Base-by-base conservation (phyloP, 257 asterid genomes). In the Scutellaria minor region DNA sequence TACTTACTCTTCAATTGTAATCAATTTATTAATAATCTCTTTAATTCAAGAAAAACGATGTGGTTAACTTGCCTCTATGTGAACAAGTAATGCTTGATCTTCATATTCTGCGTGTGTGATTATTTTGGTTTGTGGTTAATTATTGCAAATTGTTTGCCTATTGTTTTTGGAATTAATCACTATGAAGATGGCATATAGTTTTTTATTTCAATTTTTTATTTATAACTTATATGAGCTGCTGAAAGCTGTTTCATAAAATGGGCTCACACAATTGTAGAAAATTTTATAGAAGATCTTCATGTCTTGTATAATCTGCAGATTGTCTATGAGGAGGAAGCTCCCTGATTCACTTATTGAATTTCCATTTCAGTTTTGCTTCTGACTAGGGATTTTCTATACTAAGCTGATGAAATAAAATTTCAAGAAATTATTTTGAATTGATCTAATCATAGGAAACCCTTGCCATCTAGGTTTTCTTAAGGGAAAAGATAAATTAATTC, bases 21-120 rank as follows among this genome's bases (percentile, higher is more conserved):
- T 73, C 48, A 50, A 48, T 55, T 56, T 14, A 10, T 15, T 14
- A 12, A 56, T 11, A 57, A 40, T 41, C 15, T 45, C 15, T 50
- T 61, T 13, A 11, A 35, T 27, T 66, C 60, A 51, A 27, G 66
- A 72, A 60, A 20, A 7, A 61, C 39, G n/a, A 46, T 59, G 20
- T 60, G 31, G 31, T 59, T 31, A 35, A 58, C 40, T 22, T 13
- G 69, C 53, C 52, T 44, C 53, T 45, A 1, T 24, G 0, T 61
- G 53, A 35, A 20, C 52, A 53, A 56, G 44, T 15, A 63, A 58
- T 41, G 5, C 54, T 51, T 4, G 47, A 9, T 35, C 2, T 37
- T 37, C 62, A 45, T 39, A 18, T 59, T 10, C 11, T 6, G 20
- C 27, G 13, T 48, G 56, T 54, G 52, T 66, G 59, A 45, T 52